Evolutionary conservation across 257 asterid genomes (phyloP).

Genomic region (Rubia yunnanensis): DNA sequence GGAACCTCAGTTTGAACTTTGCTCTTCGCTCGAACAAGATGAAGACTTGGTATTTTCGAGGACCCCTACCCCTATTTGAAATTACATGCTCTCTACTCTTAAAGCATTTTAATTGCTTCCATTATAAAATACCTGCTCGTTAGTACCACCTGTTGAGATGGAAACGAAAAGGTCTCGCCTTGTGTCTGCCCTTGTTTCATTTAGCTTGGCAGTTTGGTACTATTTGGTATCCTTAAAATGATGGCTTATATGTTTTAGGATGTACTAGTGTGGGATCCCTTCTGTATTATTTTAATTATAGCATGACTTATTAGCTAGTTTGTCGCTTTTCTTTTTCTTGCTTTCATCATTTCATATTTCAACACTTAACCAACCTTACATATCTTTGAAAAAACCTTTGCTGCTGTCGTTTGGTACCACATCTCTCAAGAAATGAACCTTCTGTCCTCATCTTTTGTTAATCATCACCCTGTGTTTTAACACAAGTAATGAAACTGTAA

Average conservation of each 20-base stretch:
- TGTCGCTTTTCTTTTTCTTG: not conserved
- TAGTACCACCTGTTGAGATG: not conserved
- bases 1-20: constrained; percentile 38
- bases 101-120: not conserved
- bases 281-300: not conserved
- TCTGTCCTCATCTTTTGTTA: not conserved
- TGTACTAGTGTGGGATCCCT: too few relatives aligned
- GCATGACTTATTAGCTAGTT: not conserved
- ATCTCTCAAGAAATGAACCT: not conserved
- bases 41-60: constrained; percentile 37
- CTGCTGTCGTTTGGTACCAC: not conserved
- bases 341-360: not conserved
- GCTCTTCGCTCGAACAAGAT: constrained; percentile 40
- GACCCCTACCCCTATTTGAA: not conserved
- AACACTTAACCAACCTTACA: not conserved
- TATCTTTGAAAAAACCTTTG: not conserved
- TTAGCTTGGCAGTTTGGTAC: not conserved
- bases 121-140: not conserved
- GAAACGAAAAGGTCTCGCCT: not conserved
- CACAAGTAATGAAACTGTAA: not conserved
- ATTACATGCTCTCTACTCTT: not conserved
- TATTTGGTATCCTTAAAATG: not conserved
- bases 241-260: not conserved
- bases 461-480: not conserved
- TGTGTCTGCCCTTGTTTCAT: too few relatives aligned